phyloP scores from a whole-genome alignment of 148 eudicot species.

The Silene uniflora region DNA sequence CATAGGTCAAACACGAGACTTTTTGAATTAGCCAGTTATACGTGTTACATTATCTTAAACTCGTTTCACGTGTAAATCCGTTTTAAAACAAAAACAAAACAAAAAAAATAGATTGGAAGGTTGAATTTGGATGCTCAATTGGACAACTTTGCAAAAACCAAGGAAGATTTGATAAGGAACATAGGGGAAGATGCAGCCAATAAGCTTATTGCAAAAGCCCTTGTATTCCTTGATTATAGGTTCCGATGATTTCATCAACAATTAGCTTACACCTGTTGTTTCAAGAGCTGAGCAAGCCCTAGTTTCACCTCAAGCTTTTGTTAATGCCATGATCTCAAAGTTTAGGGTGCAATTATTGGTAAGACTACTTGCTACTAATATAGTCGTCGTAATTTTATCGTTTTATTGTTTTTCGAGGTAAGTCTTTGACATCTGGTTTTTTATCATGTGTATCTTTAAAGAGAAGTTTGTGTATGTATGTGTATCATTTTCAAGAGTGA shows the following conservation, averaged over 20 bases:
- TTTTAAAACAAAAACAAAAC: no score
- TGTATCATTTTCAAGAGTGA: no score
- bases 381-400: no score
- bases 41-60: background rate
- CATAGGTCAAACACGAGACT: no score
- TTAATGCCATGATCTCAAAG: slow-evolving; percentile 48
- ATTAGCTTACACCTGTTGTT: slow-evolving; percentile 61
- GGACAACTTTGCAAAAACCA: slow-evolving; percentile 82
- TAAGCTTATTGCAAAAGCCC: slow-evolving; percentile 43
- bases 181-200: slow-evolving; percentile 49
- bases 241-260: slow-evolving; percentile 87
- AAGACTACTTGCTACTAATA: background rate
- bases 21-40: no score
- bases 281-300: slow-evolving; percentile 38
- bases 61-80: background rate
- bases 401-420: no score
- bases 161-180: slow-evolving; percentile 45
- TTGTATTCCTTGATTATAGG: slow-evolving; percentile 69
- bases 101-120: slow-evolving; percentile 52
- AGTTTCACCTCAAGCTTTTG: slow-evolving; percentile 53
- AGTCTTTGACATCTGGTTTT: no score
- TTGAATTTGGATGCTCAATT: slow-evolving; percentile 73
- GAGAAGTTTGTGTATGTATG: no score
- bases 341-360: slow-evolving; percentile 66
- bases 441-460: no score